phyloP scores from a whole-genome alignment of 2,329 filamentous ascomycete genomes.

The Sporothrix pseudoabietina region DNA sequence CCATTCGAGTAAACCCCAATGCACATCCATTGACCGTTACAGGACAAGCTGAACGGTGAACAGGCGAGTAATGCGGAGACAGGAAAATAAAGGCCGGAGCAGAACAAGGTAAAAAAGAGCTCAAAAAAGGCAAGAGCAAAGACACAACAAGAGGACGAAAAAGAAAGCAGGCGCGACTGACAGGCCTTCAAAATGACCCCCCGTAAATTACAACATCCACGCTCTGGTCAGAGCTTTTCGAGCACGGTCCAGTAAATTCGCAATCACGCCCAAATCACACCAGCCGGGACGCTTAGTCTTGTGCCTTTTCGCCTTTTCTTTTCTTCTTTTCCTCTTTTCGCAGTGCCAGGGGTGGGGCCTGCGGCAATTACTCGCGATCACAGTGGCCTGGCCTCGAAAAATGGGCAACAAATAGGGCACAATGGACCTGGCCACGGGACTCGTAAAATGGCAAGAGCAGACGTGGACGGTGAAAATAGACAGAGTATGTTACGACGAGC shows the following conservation, averaged over 20 bases:
- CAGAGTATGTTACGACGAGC: too few relatives aligned
- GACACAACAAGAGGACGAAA: neutral
- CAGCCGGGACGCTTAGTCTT: constrained; percentile 3
- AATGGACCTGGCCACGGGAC: neutral
- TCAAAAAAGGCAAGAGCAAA: neutral
- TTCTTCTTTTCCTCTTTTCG: neutral
- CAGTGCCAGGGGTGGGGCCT: constrained; percentile 15
- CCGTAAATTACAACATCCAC: constrained; percentile 14
- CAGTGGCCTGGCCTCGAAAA: neutral
- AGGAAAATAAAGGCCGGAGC: neutral
- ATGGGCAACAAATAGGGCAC: neutral
- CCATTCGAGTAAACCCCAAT: neutral
- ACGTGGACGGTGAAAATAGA: neutral
- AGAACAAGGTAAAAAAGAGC: neutral
- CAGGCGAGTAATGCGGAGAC: neutral
- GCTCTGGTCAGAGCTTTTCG: constrained; percentile 6
- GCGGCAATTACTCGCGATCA: constrained; percentile 9
- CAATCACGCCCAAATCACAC: constrained; percentile 24
- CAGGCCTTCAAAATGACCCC: constrained; percentile 4
- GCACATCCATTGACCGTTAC: neutral
- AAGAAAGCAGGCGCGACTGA: neutral
- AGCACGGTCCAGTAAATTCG: constrained; percentile 25
- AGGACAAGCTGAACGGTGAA: neutral
- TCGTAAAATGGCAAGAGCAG: neutral
- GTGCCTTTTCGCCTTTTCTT: neutral